Percentiles rank a stretch among this genome's conserved stretches.
Conservation (phyloP, 2,329 filamentous ascomycete species). For the Fusarium palustre region DNA sequence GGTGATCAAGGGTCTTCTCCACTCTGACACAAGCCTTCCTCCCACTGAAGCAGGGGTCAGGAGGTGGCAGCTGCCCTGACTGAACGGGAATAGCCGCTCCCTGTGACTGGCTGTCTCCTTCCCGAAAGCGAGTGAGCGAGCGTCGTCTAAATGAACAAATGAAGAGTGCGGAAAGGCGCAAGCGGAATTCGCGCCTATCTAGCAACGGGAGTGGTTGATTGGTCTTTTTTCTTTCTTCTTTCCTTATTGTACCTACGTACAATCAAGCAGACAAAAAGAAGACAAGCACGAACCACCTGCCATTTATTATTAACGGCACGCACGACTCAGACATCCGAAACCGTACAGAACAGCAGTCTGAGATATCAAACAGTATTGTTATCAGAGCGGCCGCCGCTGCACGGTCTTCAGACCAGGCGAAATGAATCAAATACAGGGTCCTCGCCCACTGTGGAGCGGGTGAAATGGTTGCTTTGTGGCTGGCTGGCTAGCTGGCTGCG, state of each 20-base stretch:
- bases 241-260: too few species aligned
- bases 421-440: slow-evolving; percentile 26
- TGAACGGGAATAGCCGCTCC: slow-evolving; percentile 31
- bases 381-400: slow-evolving; percentile 35
- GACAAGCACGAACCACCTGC: slow-evolving; percentile 19
- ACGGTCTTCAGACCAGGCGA: slow-evolving; percentile 7
- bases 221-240: not conserved
- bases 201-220: slow-evolving; percentile 20
- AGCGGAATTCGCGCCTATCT: slow-evolving; percentile 42
- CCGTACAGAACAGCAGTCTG: slow-evolving; percentile 7
- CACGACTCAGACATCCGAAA: slow-evolving; percentile 33
- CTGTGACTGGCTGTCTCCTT: slow-evolving; percentile 9
- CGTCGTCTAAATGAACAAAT: slow-evolving; percentile 31
- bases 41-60: slow-evolving; percentile 39
- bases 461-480: slow-evolving; percentile 24
- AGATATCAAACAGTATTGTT: slow-evolving; percentile 11
- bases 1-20: slow-evolving; percentile 40
- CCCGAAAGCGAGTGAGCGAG: slow-evolving; percentile 2
- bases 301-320: slow-evolving; percentile 9
- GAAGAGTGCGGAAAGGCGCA: slow-evolving; percentile 28
- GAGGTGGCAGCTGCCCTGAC: slow-evolving; percentile 26
- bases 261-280: not conserved
- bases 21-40: slow-evolving; percentile 20
- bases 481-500: slow-evolving; percentile 31
- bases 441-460: slow-evolving; percentile 11